phyloP scores from a whole-genome alignment of 352 stramenopile species.

The Phytophthora fragariae region DNA sequence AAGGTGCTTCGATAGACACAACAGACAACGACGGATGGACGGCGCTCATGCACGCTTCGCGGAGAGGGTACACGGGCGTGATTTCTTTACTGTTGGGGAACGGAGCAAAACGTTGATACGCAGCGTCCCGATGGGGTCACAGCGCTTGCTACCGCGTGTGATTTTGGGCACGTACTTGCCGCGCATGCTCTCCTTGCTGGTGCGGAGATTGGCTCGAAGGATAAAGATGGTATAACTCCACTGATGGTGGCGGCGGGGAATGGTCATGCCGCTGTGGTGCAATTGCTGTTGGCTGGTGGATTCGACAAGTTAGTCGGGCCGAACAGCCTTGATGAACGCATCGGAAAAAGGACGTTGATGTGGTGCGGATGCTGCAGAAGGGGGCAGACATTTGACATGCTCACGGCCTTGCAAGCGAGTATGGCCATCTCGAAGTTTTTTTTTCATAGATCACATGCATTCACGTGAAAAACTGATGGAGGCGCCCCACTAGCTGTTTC shows the following conservation, averaged over 20 bases:
- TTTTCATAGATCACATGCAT: neutral
- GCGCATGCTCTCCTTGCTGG: neutral
- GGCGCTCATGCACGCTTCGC: neutral
- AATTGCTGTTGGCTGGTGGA: neutral
- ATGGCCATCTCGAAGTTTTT: neutral
- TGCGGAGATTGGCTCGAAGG: constrained; percentile 1
- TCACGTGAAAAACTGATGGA: neutral
- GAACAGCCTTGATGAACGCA: neutral
- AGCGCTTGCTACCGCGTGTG: constrained; percentile 6
- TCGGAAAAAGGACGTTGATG: neutral
- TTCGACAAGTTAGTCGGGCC: neutral
- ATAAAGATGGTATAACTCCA: neutral
- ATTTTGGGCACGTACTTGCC: neutral
- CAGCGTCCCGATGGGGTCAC: neutral
- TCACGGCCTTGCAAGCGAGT: neutral
- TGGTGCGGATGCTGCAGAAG: neutral
- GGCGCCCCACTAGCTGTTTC: neutral
- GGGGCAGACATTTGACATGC: neutral
- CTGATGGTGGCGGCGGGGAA: neutral
- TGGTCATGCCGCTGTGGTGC: neutral
- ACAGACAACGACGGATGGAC: neutral
- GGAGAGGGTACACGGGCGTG: neutral
- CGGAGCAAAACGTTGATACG: neutral
- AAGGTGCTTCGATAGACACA: neutral
- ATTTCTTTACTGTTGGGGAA: neutral